A percentile compares a stretch with the other conserved stretches of the same genome.
phyloP scores from a whole-genome alignment of 495 filamentous ascomycete genomes.

The Pseudoneurospora amorphoporcata region DNA sequence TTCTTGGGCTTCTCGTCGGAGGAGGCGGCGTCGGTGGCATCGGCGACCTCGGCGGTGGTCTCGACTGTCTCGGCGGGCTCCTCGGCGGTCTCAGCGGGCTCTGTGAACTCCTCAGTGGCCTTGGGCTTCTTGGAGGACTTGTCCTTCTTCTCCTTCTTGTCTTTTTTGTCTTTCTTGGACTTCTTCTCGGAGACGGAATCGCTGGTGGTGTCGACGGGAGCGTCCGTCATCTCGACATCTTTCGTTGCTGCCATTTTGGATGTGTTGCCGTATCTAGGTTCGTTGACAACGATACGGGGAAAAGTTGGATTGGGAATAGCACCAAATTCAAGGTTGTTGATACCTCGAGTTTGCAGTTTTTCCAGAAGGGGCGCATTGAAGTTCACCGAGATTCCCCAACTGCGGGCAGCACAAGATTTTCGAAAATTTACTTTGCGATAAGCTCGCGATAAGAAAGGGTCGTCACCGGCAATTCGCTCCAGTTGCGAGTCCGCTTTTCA shows the following conservation, averaged over 20 bases:
- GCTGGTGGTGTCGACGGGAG: not conserved
- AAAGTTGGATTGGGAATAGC: not conserved
- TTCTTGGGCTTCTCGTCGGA: constrained; percentile 58
- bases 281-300: not conserved
- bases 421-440: constrained; percentile 18
- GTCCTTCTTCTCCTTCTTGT: not conserved
- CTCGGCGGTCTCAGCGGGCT: constrained; percentile 7
- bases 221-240: constrained; percentile 3
- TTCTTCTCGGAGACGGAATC: not conserved
- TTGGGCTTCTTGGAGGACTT: not conserved
- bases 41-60: not conserved
- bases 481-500: not conserved
- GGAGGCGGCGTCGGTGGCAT: constrained; percentile 4
- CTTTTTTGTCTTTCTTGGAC: not conserved
- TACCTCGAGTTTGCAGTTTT: not conserved
- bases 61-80: constrained; percentile 7
- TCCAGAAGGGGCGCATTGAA: not conserved
- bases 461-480: not conserved
- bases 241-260: constrained; percentile 4
- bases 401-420: not conserved
- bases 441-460: constrained; percentile 9
- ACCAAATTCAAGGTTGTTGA: not conserved
- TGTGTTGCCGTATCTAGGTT: not conserved
- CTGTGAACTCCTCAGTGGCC: not conserved
- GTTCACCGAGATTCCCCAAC: not conserved